phyloP scores from a whole-genome alignment of 2,329 filamentous ascomycete genomes.

The Talaromyces atroroseus region DNA sequence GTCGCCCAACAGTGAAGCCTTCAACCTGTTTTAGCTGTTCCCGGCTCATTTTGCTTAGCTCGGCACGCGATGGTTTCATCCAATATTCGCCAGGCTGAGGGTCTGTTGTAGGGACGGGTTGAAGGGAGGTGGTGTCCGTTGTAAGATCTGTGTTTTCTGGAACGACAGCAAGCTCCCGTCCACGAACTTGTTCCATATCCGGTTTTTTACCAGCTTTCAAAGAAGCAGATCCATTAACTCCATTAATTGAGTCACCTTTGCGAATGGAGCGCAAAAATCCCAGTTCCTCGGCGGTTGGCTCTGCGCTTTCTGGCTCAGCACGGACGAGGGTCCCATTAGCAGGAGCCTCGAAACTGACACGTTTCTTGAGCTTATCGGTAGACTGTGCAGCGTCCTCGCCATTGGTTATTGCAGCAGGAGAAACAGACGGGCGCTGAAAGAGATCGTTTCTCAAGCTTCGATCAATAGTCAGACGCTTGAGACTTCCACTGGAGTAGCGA shows the following conservation, averaged over 20 bases:
- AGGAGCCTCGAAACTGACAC: conserved; percentile 82
- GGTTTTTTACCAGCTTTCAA: conserved; percentile 33
- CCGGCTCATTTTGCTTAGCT: conserved; percentile 73
- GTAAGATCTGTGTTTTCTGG: conserved; percentile 51
- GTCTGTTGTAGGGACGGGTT: conserved; percentile 34
- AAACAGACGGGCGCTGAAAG: conserved; percentile 42
- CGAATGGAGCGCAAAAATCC: conserved; percentile 55
- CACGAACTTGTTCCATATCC: conserved; percentile 67
- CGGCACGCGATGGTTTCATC: conserved; percentile 70
- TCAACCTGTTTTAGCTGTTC: conserved; percentile 69
- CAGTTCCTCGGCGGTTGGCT: conserved; percentile 54
- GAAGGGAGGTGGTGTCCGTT: conserved; percentile 28
- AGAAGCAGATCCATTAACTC: conserved; percentile 32
- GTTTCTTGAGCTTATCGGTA: conserved; percentile 56
- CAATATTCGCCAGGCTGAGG: conserved; percentile 72
- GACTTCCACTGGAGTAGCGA: conserved; percentile 61
- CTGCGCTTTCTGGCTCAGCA: conserved; percentile 46
- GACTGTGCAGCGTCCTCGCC: conserved; percentile 36
- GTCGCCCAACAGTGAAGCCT: conserved; percentile 75
- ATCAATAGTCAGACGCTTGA: conserved; percentile 92
- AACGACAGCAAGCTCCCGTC: conserved; percentile 73
- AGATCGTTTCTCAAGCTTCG: conserved; percentile 68
- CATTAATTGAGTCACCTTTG: conserved; percentile 43
- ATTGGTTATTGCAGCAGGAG: conserved; percentile 31
- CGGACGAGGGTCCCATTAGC: conserved; percentile 49